These are phyloP conservation scores for Barnettozyma wickerhamii DNA, from an alignment of 805 yeast species.

Conservation along the genomic window DNA sequence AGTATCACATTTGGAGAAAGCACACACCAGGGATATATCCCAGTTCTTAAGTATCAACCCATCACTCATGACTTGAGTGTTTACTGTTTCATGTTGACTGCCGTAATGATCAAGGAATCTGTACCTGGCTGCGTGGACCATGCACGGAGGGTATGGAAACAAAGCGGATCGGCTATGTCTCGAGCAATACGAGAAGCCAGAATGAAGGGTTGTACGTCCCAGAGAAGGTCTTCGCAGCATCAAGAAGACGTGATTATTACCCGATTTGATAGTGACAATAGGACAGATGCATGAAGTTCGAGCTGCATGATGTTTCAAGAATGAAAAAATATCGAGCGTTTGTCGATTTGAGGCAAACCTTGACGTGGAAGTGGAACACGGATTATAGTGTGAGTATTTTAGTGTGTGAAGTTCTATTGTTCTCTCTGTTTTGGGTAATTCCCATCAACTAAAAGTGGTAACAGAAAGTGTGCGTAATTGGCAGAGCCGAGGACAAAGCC, in stretches of 20 bases:
- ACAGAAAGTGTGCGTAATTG: too few relatives aligned
- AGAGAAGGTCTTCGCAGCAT: neutral
- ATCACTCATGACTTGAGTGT: neutral
- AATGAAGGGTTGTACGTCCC: neutral
- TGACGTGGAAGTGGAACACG: neutral
- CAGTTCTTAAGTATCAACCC: neutral
- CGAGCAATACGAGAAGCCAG: neutral
- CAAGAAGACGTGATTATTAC: neutral
- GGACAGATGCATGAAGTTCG: neutral
- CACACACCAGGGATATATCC: neutral
- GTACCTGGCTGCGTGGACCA: neutral
- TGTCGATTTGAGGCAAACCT: neutral
- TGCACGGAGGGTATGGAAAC: neutral
- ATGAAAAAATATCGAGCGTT: neutral
- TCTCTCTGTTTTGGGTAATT: constrained; percentile 1
- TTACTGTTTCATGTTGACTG: neutral
- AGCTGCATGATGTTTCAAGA: neutral
- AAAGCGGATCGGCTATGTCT: neutral
- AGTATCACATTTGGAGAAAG: neutral
- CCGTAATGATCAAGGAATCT: neutral
- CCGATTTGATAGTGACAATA: neutral
- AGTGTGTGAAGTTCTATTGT: neutral
- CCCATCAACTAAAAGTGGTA: too few relatives aligned
- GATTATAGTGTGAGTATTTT: neutral
- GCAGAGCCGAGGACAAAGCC: too few relatives aligned